These are phyloP conservation scores for Coccomyxa sp. DNA, from an alignment of 139 green algal genomes.

Conservation along the genomic window DNA sequence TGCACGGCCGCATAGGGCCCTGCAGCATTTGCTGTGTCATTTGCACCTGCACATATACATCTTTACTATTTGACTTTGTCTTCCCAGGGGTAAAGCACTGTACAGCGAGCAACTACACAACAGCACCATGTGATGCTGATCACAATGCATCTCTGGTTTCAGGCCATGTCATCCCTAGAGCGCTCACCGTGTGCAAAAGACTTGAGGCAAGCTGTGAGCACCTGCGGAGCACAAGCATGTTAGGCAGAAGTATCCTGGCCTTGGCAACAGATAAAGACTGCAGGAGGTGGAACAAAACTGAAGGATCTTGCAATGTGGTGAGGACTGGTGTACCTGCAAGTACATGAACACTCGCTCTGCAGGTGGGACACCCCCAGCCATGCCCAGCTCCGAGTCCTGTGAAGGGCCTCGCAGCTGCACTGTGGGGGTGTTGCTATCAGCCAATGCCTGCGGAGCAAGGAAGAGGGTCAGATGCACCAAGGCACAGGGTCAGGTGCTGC, in stretches of 20 bases:
- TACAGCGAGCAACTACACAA: no score
- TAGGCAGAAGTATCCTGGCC: not conserved
- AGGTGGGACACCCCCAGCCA: not conserved
- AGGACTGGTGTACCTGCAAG: not conserved
- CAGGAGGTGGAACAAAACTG: not conserved
- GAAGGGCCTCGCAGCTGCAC: not conserved
- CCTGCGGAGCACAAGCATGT: constrained; percentile 14
- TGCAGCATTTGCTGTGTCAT: constrained; percentile 42
- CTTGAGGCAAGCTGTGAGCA: constrained; percentile 27
- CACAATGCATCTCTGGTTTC: no score
- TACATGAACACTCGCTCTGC: constrained; percentile 22
- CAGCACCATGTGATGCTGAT: no score
- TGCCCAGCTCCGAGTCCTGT: not conserved
- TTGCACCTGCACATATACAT: constrained; percentile 4
- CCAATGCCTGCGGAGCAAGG: no score
- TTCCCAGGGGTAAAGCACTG: no score
- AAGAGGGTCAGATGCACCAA: no score
- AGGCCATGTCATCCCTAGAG: no score
- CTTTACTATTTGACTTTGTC: no score
- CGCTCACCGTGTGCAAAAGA: constrained; percentile 27
- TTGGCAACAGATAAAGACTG: not conserved
- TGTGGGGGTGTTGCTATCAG: no score
- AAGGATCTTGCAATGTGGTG: not conserved
- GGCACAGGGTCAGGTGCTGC: no score
- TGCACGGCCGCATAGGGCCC: constrained; percentile 22